Evolutionary conservation across 768 basidiomycete species (phyloP), one percentile per base, ranked within the genome.

Genomic region (Rhodosporidiobolus odoratus): DNA sequence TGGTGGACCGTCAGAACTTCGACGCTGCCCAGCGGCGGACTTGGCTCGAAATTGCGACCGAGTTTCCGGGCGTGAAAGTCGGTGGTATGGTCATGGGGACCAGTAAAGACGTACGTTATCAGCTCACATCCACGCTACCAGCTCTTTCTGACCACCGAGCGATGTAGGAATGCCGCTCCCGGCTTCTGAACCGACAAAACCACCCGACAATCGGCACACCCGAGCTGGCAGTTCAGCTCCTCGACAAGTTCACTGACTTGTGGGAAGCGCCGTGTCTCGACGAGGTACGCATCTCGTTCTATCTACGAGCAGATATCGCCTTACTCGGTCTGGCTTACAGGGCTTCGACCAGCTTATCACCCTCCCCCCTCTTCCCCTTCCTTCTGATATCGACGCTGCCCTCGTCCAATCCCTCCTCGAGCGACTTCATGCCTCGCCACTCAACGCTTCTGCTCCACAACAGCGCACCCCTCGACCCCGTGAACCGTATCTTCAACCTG

Each of bases 1-100:
- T 75, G 38, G 54, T 75, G 35, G 73, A 75, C 57, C 69, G 73
- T 0, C 73, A 75, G 56, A 75, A 75, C 62, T 75, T 75, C 53
- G 73, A 75, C 43, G 59, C 37, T 1, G 52, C 25, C 6, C 73
- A 75, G 52, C 62, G 73, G 16, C 10, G 69, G 15, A 66, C 63
- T 4, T 75, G 69, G 69, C 48, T 75, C 23, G 73, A 71, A 50
- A 71, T 75, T 21, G 73, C 41, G 7, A 47, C 32, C 62, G 66
- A 70, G 47, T 74, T 56, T 32, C 52, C 62, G 4, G 47, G 27
- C n/a, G 58, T 74, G 30, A 27, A 57, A 16, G 68, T 74, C 19
- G 45, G 37, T 37, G 58, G 73, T 2, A 47, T 74, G 65, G 68
- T 70, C 37, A 70, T 74, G 66, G 66, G 66, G 13, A 75, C 73